Evolutionary conservation across 352 stramenopile species (phyloP).

Genomic region (Phytophthora pini): DNA sequence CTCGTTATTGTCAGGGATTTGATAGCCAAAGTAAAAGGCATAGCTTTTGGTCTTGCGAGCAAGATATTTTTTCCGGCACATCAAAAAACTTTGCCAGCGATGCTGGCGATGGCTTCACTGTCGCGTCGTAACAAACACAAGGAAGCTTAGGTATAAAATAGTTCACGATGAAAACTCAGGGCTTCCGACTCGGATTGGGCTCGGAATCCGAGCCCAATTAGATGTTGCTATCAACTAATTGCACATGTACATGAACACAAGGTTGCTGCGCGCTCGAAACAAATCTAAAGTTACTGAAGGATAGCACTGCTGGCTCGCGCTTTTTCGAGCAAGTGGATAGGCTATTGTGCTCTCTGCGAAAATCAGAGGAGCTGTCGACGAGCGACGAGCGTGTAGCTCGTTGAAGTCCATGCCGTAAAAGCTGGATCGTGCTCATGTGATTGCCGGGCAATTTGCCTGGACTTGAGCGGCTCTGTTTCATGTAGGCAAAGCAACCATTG

Average conservation of each 20-base stretch:
- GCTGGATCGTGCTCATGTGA: no score
- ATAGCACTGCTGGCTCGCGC: not conserved
- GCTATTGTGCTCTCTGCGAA: conserved; percentile 10
- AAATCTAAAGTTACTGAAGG: conserved; percentile 2
- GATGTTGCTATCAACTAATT: no score
- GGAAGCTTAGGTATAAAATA: no score
- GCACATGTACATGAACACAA: no score
- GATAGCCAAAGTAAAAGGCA: no score
- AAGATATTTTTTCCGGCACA: no score
- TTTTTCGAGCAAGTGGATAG: conserved; percentile 25
- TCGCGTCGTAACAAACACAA: conserved; percentile 8
- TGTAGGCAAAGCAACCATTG: not conserved
- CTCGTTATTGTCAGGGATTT: no score
- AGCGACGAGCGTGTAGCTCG: not conserved
- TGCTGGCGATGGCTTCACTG: conserved; percentile 2
- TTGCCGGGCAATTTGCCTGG: not conserved
- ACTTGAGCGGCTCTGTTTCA: no score
- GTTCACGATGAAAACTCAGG: no score
- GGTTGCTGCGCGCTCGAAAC: not conserved
- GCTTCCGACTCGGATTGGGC: no score
- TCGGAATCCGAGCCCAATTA: no score
- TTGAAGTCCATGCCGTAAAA: conserved; percentile 16
- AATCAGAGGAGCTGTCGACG: conserved; percentile 11
- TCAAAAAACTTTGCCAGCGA: not conserved
- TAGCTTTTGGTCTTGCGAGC: no score